Evolutionary conservation across 139 green algal species (phyloP).

Genomic region (Chlamydomonas incerta): DNA sequence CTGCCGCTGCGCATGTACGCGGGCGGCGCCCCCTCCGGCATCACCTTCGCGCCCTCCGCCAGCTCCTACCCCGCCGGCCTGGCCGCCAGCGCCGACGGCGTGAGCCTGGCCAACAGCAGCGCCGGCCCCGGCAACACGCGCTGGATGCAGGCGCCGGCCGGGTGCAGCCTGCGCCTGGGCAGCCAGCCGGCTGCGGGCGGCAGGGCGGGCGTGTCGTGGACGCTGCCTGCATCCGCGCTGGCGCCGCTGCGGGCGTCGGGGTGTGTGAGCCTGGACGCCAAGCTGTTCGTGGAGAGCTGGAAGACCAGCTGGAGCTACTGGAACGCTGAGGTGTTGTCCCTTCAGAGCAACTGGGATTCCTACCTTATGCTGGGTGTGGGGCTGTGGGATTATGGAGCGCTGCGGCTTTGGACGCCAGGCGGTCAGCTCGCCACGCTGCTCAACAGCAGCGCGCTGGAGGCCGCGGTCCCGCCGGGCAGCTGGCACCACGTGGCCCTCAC

Average conservation of each 20-base stretch:
- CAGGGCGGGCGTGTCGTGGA: background rate
- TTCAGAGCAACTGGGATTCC: background rate
- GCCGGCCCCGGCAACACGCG: slow-evolving; percentile 11
- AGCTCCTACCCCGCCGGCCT: background rate
- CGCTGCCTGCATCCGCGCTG: background rate
- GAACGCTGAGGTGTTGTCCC: slow-evolving; percentile 14
- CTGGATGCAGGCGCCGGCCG: slow-evolving; percentile 5
- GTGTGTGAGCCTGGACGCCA: slow-evolving; percentile 25
- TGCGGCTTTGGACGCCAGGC: no score
- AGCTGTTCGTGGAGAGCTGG: slow-evolving; percentile 32
- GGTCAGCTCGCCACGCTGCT: background rate
- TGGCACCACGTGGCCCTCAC: slow-evolving; percentile 41
- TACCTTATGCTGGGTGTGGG: background rate
- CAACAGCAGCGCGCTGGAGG: background rate
- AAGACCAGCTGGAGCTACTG: slow-evolving; percentile 9
- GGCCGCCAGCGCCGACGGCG: background rate
- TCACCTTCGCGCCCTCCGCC: background rate
- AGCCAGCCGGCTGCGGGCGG: no score
- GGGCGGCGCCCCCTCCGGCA: background rate
- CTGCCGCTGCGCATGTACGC: slow-evolving; percentile 21
- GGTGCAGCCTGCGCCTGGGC: slow-evolving; percentile 29
- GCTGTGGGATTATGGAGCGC: background rate
- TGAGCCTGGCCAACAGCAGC: background rate
- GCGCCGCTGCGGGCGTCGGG: background rate
- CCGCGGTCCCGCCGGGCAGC: background rate